Conservation (phyloP, 306 rosid species). For the Elaeagnus macrophylla region DNA sequence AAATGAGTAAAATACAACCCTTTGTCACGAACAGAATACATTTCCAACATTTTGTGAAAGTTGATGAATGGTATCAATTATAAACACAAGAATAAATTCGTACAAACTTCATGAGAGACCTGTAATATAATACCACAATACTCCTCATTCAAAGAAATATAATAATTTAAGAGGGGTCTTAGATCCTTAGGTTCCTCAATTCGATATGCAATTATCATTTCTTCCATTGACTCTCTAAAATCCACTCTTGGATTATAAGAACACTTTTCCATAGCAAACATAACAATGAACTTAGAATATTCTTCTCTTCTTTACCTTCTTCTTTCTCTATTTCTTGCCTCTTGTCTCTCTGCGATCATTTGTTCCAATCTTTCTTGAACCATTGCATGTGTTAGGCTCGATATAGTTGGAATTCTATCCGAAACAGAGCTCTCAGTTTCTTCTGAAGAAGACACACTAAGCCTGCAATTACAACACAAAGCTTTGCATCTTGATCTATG, state of each 20-base stretch:
- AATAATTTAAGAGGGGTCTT: constrained; percentile 70
- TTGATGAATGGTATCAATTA: constrained; percentile 3
- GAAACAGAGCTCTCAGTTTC: constrained; percentile 65
- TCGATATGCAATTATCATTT: constrained; percentile 66
- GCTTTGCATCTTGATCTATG: constrained; percentile 45
- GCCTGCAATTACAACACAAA: constrained; percentile 73
- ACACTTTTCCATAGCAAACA: constrained; percentile 79
- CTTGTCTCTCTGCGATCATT: constrained; percentile 56
- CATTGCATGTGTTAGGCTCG: constrained; percentile 90
- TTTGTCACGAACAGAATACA: too few species aligned
- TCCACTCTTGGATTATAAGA: constrained; percentile 79
- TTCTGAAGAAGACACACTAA: constrained; percentile 79
- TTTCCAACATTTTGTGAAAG: too few species aligned
- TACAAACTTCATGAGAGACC: constrained; percentile 73
- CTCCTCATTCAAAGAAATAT: constrained; percentile 68
- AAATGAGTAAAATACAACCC: too few species aligned
- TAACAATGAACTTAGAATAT: constrained; percentile 60
- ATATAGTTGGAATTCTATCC: constrained; percentile 55
- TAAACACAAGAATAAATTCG: constrained; percentile 41
- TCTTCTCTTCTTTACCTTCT: constrained; percentile 31
- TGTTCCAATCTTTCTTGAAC: constrained; percentile 88
- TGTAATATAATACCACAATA: constrained; percentile 50
- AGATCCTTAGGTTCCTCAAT: constrained; percentile 66
- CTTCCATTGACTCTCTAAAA: constrained; percentile 70
- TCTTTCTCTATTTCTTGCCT: constrained; percentile 39